These are phyloP conservation scores for Nemania diffusa DNA, from an alignment of 2,329 filamentous ascomycete species.

Conservation along the genomic window DNA sequence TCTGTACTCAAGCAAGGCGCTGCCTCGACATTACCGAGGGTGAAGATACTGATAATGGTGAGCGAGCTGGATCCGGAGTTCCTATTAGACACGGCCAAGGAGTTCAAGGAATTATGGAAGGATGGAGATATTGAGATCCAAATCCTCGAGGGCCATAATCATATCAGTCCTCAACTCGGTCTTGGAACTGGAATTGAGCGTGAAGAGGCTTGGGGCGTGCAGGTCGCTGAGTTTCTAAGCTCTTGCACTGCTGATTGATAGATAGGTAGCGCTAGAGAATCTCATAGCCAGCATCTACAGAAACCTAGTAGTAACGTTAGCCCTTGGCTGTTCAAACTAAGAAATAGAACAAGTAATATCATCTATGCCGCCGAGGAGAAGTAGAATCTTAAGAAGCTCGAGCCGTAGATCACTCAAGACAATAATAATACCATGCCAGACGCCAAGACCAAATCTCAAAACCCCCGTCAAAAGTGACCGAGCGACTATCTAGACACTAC, in stretches of 20 bases:
- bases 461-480: not conserved
- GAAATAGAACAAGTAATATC: not conserved
- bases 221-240: slow-evolving; percentile 42
- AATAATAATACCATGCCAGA: not conserved
- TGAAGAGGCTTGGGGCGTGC: slow-evolving; percentile 47
- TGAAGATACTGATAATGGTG: slow-evolving; percentile 41
- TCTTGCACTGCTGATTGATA: slow-evolving; percentile 28
- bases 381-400: not conserved
- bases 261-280: not conserved
- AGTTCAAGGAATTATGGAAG: slow-evolving; percentile 42
- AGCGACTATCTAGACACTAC: not conserved
- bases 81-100: slow-evolving; percentile 38
- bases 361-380: not conserved
- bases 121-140: slow-evolving; percentile 34
- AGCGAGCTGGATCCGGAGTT: slow-evolving; percentile 46
- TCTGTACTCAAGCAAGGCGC: slow-evolving; percentile 33
- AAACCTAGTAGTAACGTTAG: not conserved
- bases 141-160: slow-evolving; percentile 47
- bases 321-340: not conserved
- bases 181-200: slow-evolving; percentile 45
- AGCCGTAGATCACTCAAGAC: not conserved
- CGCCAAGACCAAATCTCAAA: not conserved
- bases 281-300: not conserved
- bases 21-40: slow-evolving; percentile 31
- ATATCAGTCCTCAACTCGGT: slow-evolving; percentile 45